phyloP scores from a whole-genome alignment of 345 rosid species.

The Lenwebbia sp. region DNA sequence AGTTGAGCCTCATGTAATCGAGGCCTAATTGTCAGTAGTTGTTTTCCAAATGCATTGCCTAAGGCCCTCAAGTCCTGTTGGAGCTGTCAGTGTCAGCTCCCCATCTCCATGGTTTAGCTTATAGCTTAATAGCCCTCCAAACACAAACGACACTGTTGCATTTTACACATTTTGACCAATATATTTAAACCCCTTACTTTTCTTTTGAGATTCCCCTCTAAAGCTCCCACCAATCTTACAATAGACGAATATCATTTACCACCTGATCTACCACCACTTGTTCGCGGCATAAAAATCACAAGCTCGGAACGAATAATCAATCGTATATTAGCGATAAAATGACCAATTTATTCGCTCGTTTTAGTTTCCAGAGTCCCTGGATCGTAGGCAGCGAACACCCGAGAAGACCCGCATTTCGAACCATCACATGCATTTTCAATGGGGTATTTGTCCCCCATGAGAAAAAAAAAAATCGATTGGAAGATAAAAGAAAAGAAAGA shows the following conservation, averaged over 20 bases:
- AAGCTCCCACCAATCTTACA: neutral
- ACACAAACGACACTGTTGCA: neutral
- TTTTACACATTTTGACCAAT: neutral
- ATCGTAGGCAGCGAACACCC: neutral
- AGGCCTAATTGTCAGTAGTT: no score
- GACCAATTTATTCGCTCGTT: rapidly evolving
- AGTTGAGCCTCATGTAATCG: no score
- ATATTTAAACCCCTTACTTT: neutral
- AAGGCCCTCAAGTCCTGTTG: no score
- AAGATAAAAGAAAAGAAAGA: neutral
- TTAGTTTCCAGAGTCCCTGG: rapidly evolving
- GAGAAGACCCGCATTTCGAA: neutral
- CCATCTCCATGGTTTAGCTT: neutral
- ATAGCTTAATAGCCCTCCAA: neutral
- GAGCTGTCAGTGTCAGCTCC: neutral
- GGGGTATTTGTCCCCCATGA: neutral
- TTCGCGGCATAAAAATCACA: no score
- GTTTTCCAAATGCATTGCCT: no score
- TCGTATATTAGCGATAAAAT: no score
- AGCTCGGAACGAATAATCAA: no score
- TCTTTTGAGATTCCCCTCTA: neutral
- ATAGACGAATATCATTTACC: no score
- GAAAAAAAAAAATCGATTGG: neutral
- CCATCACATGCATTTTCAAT: neutral
- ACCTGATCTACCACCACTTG: no score